Evolutionary conservation across 768 basidiomycete species (phyloP).

Genomic region (Lanmaoa pseudosensibilis): DNA sequence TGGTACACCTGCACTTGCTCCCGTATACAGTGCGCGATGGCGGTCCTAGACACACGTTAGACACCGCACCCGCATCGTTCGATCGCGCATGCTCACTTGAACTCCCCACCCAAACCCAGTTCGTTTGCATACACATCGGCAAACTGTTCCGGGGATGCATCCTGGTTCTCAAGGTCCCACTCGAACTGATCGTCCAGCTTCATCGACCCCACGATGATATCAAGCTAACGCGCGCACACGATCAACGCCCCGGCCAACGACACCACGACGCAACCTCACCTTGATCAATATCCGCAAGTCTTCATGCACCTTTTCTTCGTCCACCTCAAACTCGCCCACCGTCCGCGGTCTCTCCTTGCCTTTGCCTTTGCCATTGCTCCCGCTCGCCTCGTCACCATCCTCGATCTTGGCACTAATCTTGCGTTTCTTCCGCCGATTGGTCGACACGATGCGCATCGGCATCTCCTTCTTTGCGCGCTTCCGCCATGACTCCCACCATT

Average conservation of each 20-base stretch:
- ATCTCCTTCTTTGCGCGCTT: constrained; percentile 43
- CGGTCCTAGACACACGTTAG: constrained; percentile 60
- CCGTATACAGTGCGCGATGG: constrained; percentile 91
- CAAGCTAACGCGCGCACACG: constrained; percentile 57
- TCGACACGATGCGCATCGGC: constrained; percentile 27
- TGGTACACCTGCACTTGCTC: constrained; percentile 93
- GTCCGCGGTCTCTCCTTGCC: constrained; percentile 48
- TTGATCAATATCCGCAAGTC: constrained; percentile 93
- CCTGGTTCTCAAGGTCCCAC: constrained; percentile 87
- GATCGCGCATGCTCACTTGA: constrained; percentile 57
- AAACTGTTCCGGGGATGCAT: constrained; percentile 88
- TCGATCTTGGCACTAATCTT: constrained; percentile 37
- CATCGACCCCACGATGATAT: constrained; percentile 90
- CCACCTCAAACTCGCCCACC: constrained; percentile 63
- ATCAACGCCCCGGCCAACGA: constrained; percentile 7
- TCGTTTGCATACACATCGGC: constrained; percentile 85
- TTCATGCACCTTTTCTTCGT: constrained; percentile 67
- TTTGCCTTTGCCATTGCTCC: constrained; percentile 15
- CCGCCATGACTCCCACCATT: constrained; percentile 76
- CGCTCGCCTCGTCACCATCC: constrained; percentile 23
- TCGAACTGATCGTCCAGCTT: constrained; percentile 97
- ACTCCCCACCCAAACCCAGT: constrained; percentile 88
- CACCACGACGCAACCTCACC: constrained; percentile 46
- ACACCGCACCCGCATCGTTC: background rate
- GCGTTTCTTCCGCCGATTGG: constrained; percentile 42